Base-by-base conservation (phyloP, 2,329 filamentous ascomycete genomes). In the Aureobasidium leucospermi region DNA sequence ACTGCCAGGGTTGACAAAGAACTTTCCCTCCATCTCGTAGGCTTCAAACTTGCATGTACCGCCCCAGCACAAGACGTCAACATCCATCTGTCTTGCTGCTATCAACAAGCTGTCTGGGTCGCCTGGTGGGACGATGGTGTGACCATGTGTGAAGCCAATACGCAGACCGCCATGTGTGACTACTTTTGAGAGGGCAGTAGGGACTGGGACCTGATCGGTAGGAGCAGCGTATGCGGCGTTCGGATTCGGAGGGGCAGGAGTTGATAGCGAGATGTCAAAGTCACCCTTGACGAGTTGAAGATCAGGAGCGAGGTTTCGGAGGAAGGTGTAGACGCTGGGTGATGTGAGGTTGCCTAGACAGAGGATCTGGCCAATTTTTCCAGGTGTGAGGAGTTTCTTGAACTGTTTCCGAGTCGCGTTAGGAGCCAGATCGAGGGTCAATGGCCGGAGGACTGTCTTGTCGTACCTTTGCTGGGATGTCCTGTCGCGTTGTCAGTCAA, bases 381-480 rank as follows among this genome's bases (percentile, higher is more conserved):
- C 80, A 34, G 80, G 80, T n/a, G 79, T 77, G 67, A 82, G 78
- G 65, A 82, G 79, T 66, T 82, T 82, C 68, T 81, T 80, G 70
- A 78, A 78, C 75, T 77, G 64, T 58, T 36, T 11, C 4, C 48
- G 58, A 23, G 61, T 51, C 42, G 59, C 57, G 23, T 46, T 59
- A 42, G 55, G 39, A 11, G n/a, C n/a, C 16, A 15, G 16, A 13
- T 48, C 10, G 13, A 23, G 32, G 5, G 15, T 34, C n/a, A 32
- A 32, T 23, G 19, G 34, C 6, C 11, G 59, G 49, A 49, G 56
- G 46, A 52, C 36, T 58, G 63, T 58, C 36, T 80, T 91, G 60
- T 63, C 56, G 42, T 80, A 91, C 90, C 85, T 96, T 96, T 74
- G 87, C 81, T 61, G 91, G 91, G 69, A 96, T 92, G 74, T 96